Percentiles rank a stretch among this genome's conserved stretches.
Conservation (phyloP, 2,329 filamentous ascomycete genomes). For the Aspergillus amoenus region DNA sequence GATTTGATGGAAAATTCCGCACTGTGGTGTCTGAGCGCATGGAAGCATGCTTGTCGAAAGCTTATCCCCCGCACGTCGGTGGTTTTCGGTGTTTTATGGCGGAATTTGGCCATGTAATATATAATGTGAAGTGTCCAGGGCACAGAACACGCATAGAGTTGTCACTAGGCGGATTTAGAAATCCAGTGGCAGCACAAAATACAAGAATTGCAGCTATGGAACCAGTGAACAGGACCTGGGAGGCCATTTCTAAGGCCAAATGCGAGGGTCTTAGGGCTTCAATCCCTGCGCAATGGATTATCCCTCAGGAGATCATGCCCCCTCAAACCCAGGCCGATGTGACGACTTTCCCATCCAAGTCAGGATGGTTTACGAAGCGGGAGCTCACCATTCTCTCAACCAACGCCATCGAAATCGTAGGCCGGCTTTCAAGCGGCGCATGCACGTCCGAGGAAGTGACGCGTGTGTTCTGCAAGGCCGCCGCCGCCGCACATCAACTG, state of each 20-base stretch:
- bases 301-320: slow-evolving; percentile 56
- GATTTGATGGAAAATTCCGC: no score
- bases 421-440: slow-evolving; percentile 33
- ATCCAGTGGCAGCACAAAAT: no score
- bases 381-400: slow-evolving; percentile 53
- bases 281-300: slow-evolving; percentile 59
- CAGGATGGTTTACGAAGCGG: slow-evolving; percentile 57
- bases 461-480: slow-evolving; percentile 55
- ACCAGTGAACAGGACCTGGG: no score
- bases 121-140: no score
- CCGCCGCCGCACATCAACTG: slow-evolving; percentile 56
- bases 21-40: no score
- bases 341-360: slow-evolving; percentile 53
- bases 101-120: no score
- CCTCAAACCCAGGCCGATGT: slow-evolving; percentile 56
- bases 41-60: no score
- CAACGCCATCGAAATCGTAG: slow-evolving; percentile 32
- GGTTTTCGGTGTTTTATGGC: no score
- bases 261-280: slow-evolving; percentile 45
- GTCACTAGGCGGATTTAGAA: no score
- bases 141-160: no score
- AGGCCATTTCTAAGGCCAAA: slow-evolving; percentile 27
- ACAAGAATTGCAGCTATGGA: no score
- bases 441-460: slow-evolving; percentile 55
- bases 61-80: no score